These are phyloP conservation scores for Aspergillus jensenii DNA, from an alignment of 2,329 filamentous ascomycete genomes.

Conservation along the genomic window DNA sequence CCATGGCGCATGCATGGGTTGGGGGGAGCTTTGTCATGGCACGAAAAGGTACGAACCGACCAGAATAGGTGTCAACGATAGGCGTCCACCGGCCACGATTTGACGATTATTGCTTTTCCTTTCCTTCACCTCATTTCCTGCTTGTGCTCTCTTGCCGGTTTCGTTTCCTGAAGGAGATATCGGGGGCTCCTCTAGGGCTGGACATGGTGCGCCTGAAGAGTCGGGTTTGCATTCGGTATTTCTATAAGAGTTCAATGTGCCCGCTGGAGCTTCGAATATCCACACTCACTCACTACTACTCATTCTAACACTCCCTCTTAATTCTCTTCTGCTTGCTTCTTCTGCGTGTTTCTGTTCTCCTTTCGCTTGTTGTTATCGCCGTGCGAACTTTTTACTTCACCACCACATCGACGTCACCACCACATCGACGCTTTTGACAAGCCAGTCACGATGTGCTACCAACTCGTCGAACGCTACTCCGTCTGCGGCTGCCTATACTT, in stretches of 20 bases:
- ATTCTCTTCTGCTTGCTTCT: background rate
- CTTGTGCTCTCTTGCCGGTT: background rate
- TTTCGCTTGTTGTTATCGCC: background rate
- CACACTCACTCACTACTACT: background rate
- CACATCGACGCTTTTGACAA: background rate
- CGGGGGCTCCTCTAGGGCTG: background rate
- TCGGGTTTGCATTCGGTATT: background rate
- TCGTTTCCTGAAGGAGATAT: background rate
- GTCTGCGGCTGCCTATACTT: conserved; percentile 88
- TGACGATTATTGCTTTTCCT: background rate
- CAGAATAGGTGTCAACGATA: background rate
- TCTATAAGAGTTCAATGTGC: background rate
- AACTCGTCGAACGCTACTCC: conserved; percentile 80
- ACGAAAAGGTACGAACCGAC: background rate
- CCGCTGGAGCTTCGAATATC: background rate
- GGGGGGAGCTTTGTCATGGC: background rate
- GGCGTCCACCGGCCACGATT: background rate
- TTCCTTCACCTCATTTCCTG: background rate
- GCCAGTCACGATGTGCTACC: conserved; percentile 71
- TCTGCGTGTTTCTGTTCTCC: background rate
- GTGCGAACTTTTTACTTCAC: background rate
- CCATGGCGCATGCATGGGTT: background rate
- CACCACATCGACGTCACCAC: background rate
- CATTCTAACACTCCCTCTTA: background rate
- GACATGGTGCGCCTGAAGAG: conserved; percentile 1